Percentiles rank a stretch among this genome's conserved stretches.
These are phyloP conservation scores for Solanum paucissectum DNA, from an alignment of 257 asterid species.

Conservation along the genomic window DNA sequence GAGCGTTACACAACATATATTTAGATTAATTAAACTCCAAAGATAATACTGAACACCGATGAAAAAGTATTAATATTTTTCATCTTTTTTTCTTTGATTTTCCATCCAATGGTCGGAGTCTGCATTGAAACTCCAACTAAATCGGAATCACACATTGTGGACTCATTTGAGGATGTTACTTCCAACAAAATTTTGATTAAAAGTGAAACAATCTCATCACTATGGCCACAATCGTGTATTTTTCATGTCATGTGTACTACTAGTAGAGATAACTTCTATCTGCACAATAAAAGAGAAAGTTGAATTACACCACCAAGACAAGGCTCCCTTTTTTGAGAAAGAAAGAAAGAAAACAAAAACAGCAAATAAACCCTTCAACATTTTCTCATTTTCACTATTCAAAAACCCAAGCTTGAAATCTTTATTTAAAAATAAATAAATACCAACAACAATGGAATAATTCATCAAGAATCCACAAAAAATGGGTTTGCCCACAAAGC, in stretches of 20 bases:
- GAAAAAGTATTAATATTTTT: too few species aligned
- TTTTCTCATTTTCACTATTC: slow-evolving; percentile 6
- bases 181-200: too few species aligned
- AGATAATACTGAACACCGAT: too few species aligned
- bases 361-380: slow-evolving; percentile 11
- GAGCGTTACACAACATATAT: too few species aligned
- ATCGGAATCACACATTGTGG: fast-evolving
- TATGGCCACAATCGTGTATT: fast-evolving
- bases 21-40: too few species aligned
- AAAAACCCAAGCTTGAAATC: not conserved
- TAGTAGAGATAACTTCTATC: not conserved
- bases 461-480: not conserved
- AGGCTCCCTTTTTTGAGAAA: not conserved
- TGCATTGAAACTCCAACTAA: not conserved
- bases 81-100: too few species aligned
- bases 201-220: fast-evolving
- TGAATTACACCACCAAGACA: slow-evolving; percentile 10
- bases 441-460: not conserved
- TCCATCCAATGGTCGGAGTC: too few species aligned
- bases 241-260: not conserved
- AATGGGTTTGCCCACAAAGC: not conserved
- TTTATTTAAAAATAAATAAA: not conserved
- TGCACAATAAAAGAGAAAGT: not conserved
- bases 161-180: not conserved
- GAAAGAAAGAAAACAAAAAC: not conserved